Percentiles rank a stretch among this genome's conserved stretches.
These are phyloP conservation scores for Tolypocladium album DNA, from an alignment of 2,329 filamentous ascomycete species.

Conservation along the genomic window DNA sequence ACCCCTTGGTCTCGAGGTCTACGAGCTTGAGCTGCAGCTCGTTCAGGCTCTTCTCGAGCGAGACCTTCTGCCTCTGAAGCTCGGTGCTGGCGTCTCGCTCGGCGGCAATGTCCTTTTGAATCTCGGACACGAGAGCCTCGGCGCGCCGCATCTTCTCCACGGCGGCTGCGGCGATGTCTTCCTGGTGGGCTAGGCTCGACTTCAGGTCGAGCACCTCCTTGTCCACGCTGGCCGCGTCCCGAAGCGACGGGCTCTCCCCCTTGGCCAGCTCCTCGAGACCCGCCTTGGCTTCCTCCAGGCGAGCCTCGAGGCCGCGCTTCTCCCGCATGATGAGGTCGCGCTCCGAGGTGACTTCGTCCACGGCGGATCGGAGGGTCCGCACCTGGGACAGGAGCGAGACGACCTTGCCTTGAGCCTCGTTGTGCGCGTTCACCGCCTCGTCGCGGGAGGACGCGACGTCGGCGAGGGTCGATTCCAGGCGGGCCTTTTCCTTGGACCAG, in stretches of 20 bases:
- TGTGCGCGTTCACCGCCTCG: constrained; percentile 86
- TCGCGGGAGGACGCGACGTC: constrained; percentile 87
- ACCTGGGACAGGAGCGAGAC: constrained; percentile 86
- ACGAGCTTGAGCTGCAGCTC: constrained; percentile 84
- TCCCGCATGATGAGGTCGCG: constrained; percentile 77
- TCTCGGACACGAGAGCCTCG: constrained; percentile 75
- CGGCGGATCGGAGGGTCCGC: constrained; percentile 66
- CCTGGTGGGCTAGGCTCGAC: constrained; percentile 78
- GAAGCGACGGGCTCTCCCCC: constrained; percentile 77
- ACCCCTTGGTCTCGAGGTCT: constrained; percentile 94
- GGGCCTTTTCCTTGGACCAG: constrained; percentile 95
- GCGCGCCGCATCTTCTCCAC: constrained; percentile 96
- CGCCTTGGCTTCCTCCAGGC: constrained; percentile 77
- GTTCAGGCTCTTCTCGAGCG: constrained; percentile 79
- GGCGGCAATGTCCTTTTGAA: constrained; percentile 82
- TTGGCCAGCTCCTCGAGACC: constrained; percentile 80
- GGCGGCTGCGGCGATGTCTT: constrained; percentile 83
- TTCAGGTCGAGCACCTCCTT: constrained; percentile 85
- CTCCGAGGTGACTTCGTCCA: constrained; percentile 79
- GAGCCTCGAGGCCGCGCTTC: constrained; percentile 78
- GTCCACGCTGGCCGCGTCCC: constrained; percentile 81
- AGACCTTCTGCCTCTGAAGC: constrained; percentile 82
- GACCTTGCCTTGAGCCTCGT: constrained; percentile 88
- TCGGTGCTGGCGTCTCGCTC: constrained; percentile 75
- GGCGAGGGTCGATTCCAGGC: constrained; percentile 79